Evolutionary conservation across 208 protist species (phyloP), one percentile per base, ranked within the genome.

Genomic region (Leishmania turanica): DNA sequence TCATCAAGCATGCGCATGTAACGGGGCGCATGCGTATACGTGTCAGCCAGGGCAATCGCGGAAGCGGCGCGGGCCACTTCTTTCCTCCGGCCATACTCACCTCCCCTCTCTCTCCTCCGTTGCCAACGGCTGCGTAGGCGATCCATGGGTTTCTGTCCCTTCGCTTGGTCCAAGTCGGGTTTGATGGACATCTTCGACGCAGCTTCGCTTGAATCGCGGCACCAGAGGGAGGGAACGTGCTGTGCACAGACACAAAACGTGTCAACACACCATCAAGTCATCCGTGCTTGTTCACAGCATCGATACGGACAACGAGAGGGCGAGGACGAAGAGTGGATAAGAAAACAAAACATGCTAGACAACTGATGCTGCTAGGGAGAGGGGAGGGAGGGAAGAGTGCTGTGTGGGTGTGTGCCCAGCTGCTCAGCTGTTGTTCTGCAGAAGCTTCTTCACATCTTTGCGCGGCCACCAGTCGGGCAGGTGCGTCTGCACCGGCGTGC

Each of bases 401-500:
- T 66, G 54, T n/a, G 54, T 64, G 58, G 15, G 27, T 4, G 15
- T 62, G 42, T 24, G 47, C 49, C 9, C 42, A 34, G 40, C 15
- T 27, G 45, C 65, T 83, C 64, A 79, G 31, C 64, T 42, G 62
- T 89, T 91, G 77, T 90, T 90, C 78, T 91, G 91, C 24, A 96
- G 78, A 37, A 95, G 73, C 77, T 96, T 97, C 79, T 87, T 87
- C 66, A 97, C 82, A 69, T 92, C 84, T 86, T 90, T 92, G 27
- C 77, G 72, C 15, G 92, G 90, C 93, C 94, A 97, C 93, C 94
- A 97, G 21, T 78, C 75, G 1, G 94, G 94, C 51, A 97, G 83
- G 13, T 69, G 70, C 37, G 79, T 83, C 11, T 31, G 34, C 56
- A 95, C 90, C 62, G 81, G 79, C 19, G 77, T 78, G 62, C 84